Evolutionary conservation across 805 yeast species (phyloP).

Genomic region (Yamadazyma phyllophila): DNA sequence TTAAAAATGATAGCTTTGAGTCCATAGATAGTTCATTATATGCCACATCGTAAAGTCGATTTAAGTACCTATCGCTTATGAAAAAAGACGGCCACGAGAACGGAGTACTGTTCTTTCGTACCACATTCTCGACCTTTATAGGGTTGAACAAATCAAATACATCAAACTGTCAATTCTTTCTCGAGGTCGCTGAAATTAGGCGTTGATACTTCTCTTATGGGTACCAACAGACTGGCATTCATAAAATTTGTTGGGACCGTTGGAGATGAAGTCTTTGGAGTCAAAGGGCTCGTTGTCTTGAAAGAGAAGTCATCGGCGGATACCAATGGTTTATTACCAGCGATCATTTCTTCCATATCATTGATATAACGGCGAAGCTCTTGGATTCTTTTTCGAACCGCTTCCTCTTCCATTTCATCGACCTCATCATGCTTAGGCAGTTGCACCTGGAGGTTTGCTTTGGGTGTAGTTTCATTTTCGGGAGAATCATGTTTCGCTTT

Average conservation of each 20-base stretch:
- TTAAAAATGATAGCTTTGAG: conserved; percentile 10
- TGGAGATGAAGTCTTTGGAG: not conserved
- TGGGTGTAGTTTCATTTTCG: too few relatives aligned
- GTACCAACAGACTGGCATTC: not conserved
- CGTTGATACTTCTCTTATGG: not conserved
- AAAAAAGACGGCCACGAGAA: conserved; percentile 11
- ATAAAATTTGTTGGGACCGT: not conserved
- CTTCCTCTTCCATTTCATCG: not conserved
- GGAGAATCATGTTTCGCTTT: not conserved
- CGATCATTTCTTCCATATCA: not conserved
- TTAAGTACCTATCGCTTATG: conserved; percentile 4
- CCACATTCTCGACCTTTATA: conserved; percentile 5
- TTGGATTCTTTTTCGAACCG: not conserved
- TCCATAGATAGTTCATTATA: conserved; percentile 9
- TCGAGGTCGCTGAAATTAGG: not conserved
- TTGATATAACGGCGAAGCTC: not conserved
- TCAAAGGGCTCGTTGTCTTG: not conserved
- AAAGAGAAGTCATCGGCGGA: not conserved
- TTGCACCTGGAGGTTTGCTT: too few relatives aligned
- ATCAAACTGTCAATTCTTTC: not conserved
- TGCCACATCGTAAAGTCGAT: conserved; percentile 1
- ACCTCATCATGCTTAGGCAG: not conserved
- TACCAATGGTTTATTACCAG: not conserved
- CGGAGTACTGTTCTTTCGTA: conserved; percentile 11
- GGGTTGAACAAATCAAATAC: conserved; percentile 7